Evolutionary conservation across 164 flowering plant species (phyloP), one percentile per base, ranked within the genome.

Genomic region (Chimonanthus praecox): DNA sequence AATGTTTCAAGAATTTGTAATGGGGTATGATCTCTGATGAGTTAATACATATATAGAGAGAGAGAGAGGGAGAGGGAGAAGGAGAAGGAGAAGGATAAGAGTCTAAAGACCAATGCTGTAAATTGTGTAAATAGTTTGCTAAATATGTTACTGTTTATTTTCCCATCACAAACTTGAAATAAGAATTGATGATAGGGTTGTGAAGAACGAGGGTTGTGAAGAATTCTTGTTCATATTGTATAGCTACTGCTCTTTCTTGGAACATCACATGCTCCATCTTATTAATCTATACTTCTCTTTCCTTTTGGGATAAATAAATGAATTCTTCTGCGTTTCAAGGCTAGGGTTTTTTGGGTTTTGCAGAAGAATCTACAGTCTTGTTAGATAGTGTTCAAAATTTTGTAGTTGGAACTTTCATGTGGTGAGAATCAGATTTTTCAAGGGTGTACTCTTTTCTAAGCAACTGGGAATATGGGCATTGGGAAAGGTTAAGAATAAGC

Each of bases 1-100:
- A 60, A 76, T 90, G 79, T 87, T 86, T 76, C 89, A 80, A 78
- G 91, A 87, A 64, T 89, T 80, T 84, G 83, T 68, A 65, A 54
- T 85, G 69, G 85, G 83, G 43, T 75, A 76, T 78, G 81, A 80
- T 78, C 58, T 85, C 76, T 82, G 74, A 69, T 43, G n/a, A 45
- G 47, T 66, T 4, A 4, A 33, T 5, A 54, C 11, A 63, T 63
- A 43, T 46, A 66, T 46, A 66, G 11, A 54, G 4, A 63, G 0
- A 63, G 0, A 20, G 21, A 20, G 21, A 20, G 21, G 21, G 46
- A 45, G 68, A 33, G 33, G 33, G 33, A 66, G 15, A 6, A 66
- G 21, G 46, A 45, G 68, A 33, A 1, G 33, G 33, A 66, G 15
- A 6, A 66, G 68, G 44, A 45, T 66, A 4, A 13, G 49, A 45